Evolutionary conservation across 148 eudicot genomes (phyloP).

Genomic region (Agrostemma githago): DNA sequence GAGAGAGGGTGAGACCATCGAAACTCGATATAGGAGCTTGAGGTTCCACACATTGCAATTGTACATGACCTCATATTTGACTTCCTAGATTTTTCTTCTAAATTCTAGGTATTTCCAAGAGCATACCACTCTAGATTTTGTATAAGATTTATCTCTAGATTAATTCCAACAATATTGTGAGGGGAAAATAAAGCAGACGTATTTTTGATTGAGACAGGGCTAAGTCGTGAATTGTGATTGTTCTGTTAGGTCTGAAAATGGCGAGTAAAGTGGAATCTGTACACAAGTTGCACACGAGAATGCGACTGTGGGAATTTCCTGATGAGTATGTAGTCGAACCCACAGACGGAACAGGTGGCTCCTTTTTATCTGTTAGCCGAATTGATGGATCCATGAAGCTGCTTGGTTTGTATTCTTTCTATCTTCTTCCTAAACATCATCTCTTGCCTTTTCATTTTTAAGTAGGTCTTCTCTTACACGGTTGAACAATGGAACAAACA

Average conservation of each 20-base stretch:
- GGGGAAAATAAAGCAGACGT: too few species aligned
- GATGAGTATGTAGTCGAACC: slow-evolving; percentile 87
- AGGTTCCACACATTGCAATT: too few species aligned
- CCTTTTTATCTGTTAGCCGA: slow-evolving; percentile 66
- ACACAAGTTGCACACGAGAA: slow-evolving; percentile 60
- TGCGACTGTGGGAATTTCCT: slow-evolving; percentile 92
- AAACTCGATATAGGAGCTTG: too few species aligned
- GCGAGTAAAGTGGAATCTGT: slow-evolving; percentile 58
- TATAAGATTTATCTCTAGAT: too few species aligned
- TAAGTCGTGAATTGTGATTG: neutral
- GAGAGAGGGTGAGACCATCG: too few species aligned
- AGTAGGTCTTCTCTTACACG: slow-evolving; percentile 3
- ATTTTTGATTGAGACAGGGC: neutral
- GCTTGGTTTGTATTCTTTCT: slow-evolving; percentile 42
- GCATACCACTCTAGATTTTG: too few species aligned
- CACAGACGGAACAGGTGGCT: slow-evolving; percentile 67
- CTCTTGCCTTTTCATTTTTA: neutral
- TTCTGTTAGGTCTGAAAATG: slow-evolving; percentile 24
- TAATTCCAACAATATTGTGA: too few species aligned
- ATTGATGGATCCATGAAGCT: slow-evolving; percentile 75
- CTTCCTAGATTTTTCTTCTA: too few species aligned
- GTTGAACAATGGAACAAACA: neutral
- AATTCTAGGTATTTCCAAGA: too few species aligned
- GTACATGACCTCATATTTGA: too few species aligned
- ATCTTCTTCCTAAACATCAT: neutral